phyloP scores from a whole-genome alignment of 192 early-diverging fungal species.

The Diversispora epigaea region DNA sequence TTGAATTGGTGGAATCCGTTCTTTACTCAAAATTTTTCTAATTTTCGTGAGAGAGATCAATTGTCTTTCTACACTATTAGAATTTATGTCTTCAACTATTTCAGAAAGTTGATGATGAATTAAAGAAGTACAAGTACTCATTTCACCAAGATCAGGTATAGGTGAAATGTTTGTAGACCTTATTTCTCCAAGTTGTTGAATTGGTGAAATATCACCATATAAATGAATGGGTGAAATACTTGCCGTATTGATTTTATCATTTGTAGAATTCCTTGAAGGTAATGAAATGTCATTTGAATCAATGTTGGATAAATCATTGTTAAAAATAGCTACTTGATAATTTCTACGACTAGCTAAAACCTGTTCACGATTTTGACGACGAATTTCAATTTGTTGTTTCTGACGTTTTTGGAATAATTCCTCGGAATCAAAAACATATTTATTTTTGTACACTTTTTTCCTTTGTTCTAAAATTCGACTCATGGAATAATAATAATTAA shows the following conservation, averaged over 20 bases:
- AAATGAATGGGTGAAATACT: too few species aligned
- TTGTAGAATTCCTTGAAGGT: not conserved
- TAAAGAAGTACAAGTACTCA: not conserved
- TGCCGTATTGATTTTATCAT: not conserved
- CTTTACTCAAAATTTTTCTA: conserved; percentile 53
- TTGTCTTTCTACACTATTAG: conserved; percentile 46
- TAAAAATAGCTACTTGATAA: not conserved
- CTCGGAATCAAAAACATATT: not conserved
- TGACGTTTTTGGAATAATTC: conserved; percentile 48
- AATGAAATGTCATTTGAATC: not conserved
- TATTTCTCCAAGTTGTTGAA: conserved; percentile 3
- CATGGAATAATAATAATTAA: too few species aligned
- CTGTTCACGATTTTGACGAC: conserved; percentile 50
- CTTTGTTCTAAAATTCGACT: not conserved
- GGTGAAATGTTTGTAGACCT: conserved; percentile 13
- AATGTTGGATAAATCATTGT: too few species aligned
- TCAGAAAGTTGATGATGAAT: conserved; percentile 29
- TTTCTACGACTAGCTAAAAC: conserved; percentile 52
- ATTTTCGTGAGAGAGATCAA: conserved; percentile 46
- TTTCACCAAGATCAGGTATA: not conserved
- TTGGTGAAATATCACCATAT: too few species aligned
- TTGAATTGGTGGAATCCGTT: conserved; percentile 53
- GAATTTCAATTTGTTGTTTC: conserved; percentile 47
- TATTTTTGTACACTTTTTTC: not conserved
- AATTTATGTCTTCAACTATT: conserved; percentile 38